Base-by-base conservation (phyloP, 1,284 basidiomycete genomes). In the Puccinia hordei region DNA sequence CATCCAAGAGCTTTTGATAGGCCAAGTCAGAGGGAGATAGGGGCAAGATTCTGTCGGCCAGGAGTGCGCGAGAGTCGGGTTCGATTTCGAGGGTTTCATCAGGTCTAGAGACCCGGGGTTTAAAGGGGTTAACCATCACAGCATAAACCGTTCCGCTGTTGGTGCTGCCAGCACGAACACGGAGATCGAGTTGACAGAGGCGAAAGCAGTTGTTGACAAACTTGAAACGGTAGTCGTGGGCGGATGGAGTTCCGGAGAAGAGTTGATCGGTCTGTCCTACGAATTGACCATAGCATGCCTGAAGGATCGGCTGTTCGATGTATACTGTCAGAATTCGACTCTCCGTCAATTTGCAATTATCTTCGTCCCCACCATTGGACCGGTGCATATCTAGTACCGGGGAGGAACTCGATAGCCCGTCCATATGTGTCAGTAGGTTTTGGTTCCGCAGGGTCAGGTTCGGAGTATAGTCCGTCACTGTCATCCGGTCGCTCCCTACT, bases 391-490 rank as follows among this genome's bases (percentile, higher is more conserved):
- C 13, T 19, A 61, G 6, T 19, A 30, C 17, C 38, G 55, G 53
- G 13, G 63, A 35, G 13, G 46, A 44, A 46, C 51, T 49, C 30
- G 19, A 41, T 22, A 19, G 33, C 5, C 19, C 13, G 6, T 33
- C 38, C 49, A 10, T 65, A 0, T n/a, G n/a, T 41, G 15, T 13
- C 4, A 59, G 13, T 49, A 13, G 46, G 3, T 55, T 53, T 30
- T 10, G 22, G 5, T n/a, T 24, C 15, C 24, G 33, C 10, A 77
- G 24, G 4, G n/a, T 35, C n/a, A 17, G n/a, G 51, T 77, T 77
- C 9, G 46, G 10, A 0, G 63, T 77, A 35, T 46, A 77, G 49
- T 77, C 74, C 27, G 63, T 77, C n/a, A 77, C 74, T 41, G 74
- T 68, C 51, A 77, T 30, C 22, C 74, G 59, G n/a, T 77, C 74